Evolutionary conservation across 2,329 filamentous ascomycete genomes (phyloP).

Genomic region (Neofusicoccum parvum): DNA sequence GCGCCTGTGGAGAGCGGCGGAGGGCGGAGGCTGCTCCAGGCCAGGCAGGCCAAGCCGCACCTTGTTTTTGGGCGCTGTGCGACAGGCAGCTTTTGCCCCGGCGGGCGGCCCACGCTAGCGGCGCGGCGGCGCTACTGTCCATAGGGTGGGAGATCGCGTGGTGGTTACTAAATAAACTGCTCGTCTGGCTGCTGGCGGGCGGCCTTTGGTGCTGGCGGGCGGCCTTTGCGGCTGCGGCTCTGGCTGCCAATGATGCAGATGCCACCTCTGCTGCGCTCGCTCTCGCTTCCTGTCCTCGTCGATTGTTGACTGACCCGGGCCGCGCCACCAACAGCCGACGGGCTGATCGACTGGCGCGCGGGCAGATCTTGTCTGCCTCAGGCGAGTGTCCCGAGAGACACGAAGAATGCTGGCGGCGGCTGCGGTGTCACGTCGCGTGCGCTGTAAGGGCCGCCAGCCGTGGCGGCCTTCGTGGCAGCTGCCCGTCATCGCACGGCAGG

Average conservation of each 20-base stretch:
- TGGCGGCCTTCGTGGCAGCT: slow-evolving; percentile 5
- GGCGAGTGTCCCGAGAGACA: slow-evolving; percentile 13
- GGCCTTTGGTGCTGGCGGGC: too few relatives aligned
- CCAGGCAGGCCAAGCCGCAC: background rate
- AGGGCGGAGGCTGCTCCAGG: background rate
- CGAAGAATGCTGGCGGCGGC: slow-evolving; percentile 5
- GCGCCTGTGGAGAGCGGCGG: background rate
- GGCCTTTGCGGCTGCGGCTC: background rate
- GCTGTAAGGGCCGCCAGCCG: slow-evolving; percentile 5
- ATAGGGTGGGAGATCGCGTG: background rate
- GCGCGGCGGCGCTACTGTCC: background rate
- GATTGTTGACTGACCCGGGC: background rate
- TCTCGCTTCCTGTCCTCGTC: slow-evolving; percentile 3
- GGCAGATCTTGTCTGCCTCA: slow-evolving; percentile 17
- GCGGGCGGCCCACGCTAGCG: background rate
- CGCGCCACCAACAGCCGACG: slow-evolving; percentile 6
- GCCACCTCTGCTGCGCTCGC: background rate
- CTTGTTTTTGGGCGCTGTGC: slow-evolving; percentile 2
- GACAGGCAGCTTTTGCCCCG: background rate
- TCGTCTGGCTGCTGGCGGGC: background rate
- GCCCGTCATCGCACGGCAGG: slow-evolving; percentile 10
- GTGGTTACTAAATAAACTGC: background rate
- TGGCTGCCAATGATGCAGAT: background rate
- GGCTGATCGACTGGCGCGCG: slow-evolving; percentile 11
- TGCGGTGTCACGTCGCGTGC: slow-evolving; percentile 16